Base-by-base conservation (phyloP, 2,329 filamentous ascomycete genomes). In the Biscogniauxia marginata region DNA sequence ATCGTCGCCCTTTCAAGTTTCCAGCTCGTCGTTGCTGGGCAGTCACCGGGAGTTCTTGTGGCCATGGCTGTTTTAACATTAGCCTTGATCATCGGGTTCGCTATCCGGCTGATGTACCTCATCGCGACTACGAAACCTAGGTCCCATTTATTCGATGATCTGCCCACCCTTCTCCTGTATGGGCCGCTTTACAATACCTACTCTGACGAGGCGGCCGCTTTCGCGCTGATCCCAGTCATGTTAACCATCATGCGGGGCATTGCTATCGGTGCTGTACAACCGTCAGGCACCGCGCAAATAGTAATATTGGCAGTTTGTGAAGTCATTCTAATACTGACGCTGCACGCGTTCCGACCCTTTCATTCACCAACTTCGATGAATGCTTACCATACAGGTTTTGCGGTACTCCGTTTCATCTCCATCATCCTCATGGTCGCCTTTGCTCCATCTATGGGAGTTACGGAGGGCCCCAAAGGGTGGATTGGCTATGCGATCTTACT, bases 121-220 rank as follows among this genome's bases (percentile, higher is more conserved):
- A 93, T 98, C 65, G 85, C 88, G 55, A 85, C 80, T 21, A 95
- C 91, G 0, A 87, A 89, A 61, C 93, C 93, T 5, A 87, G 92
- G 58, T 89, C 91, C 1, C 89, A 91, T 63, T 80, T 99, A 8
- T 99, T 97, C 71, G 95, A 99, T 73, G 92, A 98, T 67, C 80
- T 99, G 49, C 86, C 91, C 6, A 97, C 91, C 0, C 86, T 98
- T 7, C 80, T 99, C 2, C 82, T 91, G 1, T 98, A 96, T 66
- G 95, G 95, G 0, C 91, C 95, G 4, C 79, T 99, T 7, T 99
- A 99, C 74, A 99, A 99, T 74, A 99, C 95, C 0, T 98, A 96
- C 72, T 95, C 90, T 21, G 95, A 99, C 71, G 90, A 93, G 70
- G 91, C 92, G 0, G 91, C 93, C 7, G 87, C 91, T 0, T 99